phyloP scores from a whole-genome alignment of 2,329 filamentous ascomycete species.

The Dactylonectria macrodidyma region DNA sequence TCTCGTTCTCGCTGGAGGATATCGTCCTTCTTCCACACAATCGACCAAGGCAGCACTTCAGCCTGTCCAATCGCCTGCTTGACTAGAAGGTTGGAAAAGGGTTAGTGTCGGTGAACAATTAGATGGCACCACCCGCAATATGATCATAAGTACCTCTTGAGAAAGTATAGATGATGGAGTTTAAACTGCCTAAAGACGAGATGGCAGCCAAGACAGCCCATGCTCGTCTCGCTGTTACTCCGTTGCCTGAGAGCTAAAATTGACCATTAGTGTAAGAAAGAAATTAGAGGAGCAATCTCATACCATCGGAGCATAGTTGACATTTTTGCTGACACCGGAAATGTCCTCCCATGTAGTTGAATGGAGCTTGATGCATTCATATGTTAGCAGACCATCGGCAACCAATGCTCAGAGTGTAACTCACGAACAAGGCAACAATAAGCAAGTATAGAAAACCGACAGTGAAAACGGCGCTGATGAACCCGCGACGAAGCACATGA shows the following conservation, averaged over 20 bases:
- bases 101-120: not conserved
- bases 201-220: conserved; percentile 19
- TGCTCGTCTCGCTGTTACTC: not conserved
- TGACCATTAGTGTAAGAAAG: not conserved
- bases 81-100: not conserved
- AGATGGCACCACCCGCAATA: not conserved
- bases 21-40: conserved; percentile 13
- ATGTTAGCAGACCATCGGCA: not conserved
- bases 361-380: conserved; percentile 1
- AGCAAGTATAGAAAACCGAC: conserved; percentile 12
- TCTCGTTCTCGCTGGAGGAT: not conserved
- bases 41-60: conserved; percentile 16
- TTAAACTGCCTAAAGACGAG: conserved; percentile 15
- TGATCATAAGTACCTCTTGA: conserved; percentile 4
- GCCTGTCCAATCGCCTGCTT: conserved; percentile 18
- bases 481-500: conserved; percentile 2
- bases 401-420: not conserved
- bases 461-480: conserved; percentile 11
- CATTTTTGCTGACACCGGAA: not conserved
- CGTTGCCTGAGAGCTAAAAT: conserved; percentile 5
- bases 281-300: not conserved
- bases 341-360: not conserved
- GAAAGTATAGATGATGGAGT: conserved; percentile 19
- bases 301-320: conserved; percentile 20
- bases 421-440: conserved; percentile 17